Percentiles rank a stretch among this genome's conserved stretches.
Conservation (phyloP, 78 protist species). For the Chrysochromulina tobinii region DNA sequence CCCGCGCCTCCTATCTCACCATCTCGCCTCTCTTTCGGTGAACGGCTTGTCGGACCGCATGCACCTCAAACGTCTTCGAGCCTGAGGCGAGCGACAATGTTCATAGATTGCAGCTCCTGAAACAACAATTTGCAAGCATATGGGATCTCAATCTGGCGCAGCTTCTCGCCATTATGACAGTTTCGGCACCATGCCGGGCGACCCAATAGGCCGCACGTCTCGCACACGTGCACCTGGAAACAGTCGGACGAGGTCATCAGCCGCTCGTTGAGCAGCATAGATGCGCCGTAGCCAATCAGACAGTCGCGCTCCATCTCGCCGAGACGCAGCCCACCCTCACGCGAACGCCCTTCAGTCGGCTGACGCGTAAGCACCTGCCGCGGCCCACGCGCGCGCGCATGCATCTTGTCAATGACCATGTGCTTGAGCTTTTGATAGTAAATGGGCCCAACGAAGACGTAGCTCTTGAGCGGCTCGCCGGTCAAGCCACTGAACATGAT, state of each 20-base stretch:
- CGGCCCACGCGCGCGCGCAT: conserved; percentile 97
- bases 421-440: conserved; percentile 98
- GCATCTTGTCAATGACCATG: conserved; percentile 99
- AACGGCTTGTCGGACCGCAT: not conserved
- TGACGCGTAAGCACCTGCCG: conserved; percentile 97
- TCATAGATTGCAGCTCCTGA: conserved; percentile 88
- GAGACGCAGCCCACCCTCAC: conserved; percentile 99
- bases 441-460: conserved; percentile 98
- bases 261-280: conserved; percentile 78
- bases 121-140: conserved; percentile 97
- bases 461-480: conserved; percentile 76
- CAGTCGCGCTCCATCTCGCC: conserved; percentile 94
- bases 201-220: conserved; percentile 80
- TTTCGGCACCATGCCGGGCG: conserved; percentile 90
- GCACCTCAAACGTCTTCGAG: not conserved
- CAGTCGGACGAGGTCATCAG: conserved; percentile 21
- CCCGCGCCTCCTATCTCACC: too few relatives aligned
- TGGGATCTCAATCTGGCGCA: conserved; percentile 76
- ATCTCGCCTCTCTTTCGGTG: too few relatives aligned
- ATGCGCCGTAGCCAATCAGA: conserved; percentile 92
- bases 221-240: conserved; percentile 19
- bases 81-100: conserved; percentile 31
- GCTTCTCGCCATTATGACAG: conserved; percentile 76
- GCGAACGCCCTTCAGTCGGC: conserved; percentile 98
- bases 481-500: conserved; percentile 87